Conservation (phyloP, 176 grass and related monocot genomes). For the Bothriochloa decipiens region DNA sequence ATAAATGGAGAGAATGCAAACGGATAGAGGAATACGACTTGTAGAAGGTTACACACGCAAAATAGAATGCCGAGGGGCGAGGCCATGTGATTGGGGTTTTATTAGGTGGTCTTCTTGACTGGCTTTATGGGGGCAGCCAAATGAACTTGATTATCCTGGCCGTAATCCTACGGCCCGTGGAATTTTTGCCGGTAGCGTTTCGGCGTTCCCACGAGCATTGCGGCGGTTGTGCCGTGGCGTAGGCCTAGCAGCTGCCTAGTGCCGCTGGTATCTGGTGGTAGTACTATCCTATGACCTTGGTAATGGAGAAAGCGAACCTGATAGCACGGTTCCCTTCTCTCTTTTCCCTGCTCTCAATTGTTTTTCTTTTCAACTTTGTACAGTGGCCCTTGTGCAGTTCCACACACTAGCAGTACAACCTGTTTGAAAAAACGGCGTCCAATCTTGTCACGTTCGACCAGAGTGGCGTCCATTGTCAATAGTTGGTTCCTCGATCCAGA, state of each 20-base stretch:
- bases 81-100: background rate
- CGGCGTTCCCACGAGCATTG: slow-evolving; percentile 27
- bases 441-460: background rate
- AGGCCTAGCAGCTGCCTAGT: background rate
- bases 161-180: background rate
- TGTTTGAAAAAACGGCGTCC: background rate
- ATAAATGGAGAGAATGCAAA: too few species aligned
- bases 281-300: slow-evolving; percentile 32
- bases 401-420: background rate
- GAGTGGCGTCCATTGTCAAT: slow-evolving; percentile 11
- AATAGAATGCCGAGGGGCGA: background rate
- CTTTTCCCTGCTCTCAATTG: background rate
- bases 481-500: slow-evolving; percentile 18
- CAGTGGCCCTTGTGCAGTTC: background rate
- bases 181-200: slow-evolving; percentile 1
- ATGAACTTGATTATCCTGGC: background rate
- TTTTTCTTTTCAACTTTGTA: background rate
- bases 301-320: slow-evolving; percentile 33
- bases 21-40: too few species aligned
- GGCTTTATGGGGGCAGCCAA: background rate
- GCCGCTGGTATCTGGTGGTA: too few species aligned
- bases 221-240: too few species aligned
- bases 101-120: background rate
- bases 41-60: too few species aligned
- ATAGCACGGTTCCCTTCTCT: slow-evolving; percentile 27